phyloP scores from a whole-genome alignment of 345 rosid genomes.

The Laguncularia racemosa region DNA sequence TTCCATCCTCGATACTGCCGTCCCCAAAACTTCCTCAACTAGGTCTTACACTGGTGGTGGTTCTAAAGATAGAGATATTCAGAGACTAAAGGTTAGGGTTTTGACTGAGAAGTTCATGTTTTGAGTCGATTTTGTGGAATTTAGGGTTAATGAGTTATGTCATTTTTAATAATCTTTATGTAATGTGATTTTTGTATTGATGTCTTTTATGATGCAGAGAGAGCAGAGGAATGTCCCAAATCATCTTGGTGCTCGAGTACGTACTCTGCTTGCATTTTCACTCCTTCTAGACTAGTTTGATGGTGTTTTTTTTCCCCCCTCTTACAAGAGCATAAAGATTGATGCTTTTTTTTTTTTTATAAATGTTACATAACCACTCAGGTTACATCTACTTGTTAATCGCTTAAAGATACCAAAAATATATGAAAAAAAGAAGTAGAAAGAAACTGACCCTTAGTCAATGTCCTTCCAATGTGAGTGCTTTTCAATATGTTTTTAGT shows the following conservation, averaged over 20 bases:
- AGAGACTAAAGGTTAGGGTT: slow-evolving; percentile 58
- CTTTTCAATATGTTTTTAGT: too few species aligned
- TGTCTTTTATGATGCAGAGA: slow-evolving; percentile 32
- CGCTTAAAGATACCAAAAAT: too few species aligned
- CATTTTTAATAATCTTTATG: fast-evolving
- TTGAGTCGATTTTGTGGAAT: neutral
- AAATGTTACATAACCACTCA: too few species aligned
- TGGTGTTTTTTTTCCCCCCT: neutral
- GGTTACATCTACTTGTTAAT: too few species aligned
- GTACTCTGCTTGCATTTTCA: neutral
- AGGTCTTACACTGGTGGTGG: slow-evolving; percentile 1
- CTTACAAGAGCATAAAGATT: neutral
- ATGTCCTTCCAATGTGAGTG: too few species aligned
- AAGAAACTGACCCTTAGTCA: too few species aligned
- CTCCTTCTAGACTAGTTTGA: neutral
- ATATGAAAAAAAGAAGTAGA: too few species aligned
- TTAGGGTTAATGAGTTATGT: fast-evolving
- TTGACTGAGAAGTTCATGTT: neutral
- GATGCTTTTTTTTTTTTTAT: neutral
- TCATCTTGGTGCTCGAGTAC: slow-evolving; percentile 33
- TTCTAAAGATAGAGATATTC: slow-evolving; percentile 48
- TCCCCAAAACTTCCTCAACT: slow-evolving; percentile 5
- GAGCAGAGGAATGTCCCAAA: slow-evolving; percentile 51
- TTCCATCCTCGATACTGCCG: slow-evolving; percentile 3
- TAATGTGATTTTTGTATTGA: slow-evolving; percentile 3